Base-by-base conservation (phyloP, 108 stramenopile species). In the Mayamaea pseudoterrestris region DNA sequence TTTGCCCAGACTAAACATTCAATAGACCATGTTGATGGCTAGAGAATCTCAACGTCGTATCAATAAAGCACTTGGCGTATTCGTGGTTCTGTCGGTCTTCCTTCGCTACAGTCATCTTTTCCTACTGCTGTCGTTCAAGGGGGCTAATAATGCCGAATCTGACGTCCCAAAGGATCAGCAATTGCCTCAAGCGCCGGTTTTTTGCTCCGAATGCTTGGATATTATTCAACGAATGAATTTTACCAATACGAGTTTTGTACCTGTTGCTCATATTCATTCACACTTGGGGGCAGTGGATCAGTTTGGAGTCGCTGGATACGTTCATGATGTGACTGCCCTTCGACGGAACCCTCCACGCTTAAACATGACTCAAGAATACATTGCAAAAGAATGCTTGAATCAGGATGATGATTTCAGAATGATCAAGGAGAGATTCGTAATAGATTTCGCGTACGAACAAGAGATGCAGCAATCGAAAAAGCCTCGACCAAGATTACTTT, bases 401-500 rank as follows among this genome's bases (percentile, higher is more conserved):
- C 48, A 47, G 25, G 79, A 80, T 43, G 63, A 74, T 35, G 65
- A 83, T 30, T 81, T 63, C 34, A 45, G 50, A 28, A 84, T 89
- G 87, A 40, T 89, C 36, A 73, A 74, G 2, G 52, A 85, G 44
- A 68, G 77, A 50, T 75, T 90, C 0, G 59, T 60, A 28, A 69
- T 90, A 9, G 88, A 90, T 36, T 44, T 75, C 23, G 67, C 81
- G 34, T 69, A 72, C 12, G 69, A 84, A 35, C 52, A 76, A 25
- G 47, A 68, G 18, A 60, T 51, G 20, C 56, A 78, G 29, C 57
- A 66, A 13, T 59, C 57, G 7, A 70, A 76, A 32, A 53, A 61
- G 36, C 65, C 66, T 40, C 71, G 89, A 7, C 78, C 58, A 49
- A 90, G 83, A 41, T 78, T 90, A 47, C 86, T 90, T 55, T 85